A percentile compares a stretch with the other conserved stretches of the same genome.
These are phyloP conservation scores for Magnusiomyces tetraspermus DNA, from an alignment of 1,139 yeast genomes.

Conservation along the genomic window DNA sequence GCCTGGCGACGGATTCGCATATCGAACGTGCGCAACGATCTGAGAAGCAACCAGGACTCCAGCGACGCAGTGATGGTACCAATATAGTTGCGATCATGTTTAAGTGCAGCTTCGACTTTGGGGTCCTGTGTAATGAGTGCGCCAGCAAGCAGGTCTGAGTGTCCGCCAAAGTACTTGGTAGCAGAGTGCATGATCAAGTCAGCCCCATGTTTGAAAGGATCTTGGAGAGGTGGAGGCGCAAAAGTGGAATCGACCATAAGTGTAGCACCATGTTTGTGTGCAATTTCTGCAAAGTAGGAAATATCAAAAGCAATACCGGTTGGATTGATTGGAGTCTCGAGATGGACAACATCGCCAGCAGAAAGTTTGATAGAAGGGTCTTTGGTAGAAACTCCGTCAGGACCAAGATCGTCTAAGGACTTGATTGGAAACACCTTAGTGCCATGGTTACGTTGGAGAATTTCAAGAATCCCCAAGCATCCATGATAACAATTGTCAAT, in stretches of 20 bases:
- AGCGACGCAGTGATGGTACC: slow-evolving; percentile 76
- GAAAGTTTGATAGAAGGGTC: slow-evolving; percentile 42
- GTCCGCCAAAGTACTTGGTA: slow-evolving; percentile 88
- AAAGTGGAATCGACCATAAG: slow-evolving; percentile 76
- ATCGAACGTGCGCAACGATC: slow-evolving; percentile 74
- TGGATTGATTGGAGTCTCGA: slow-evolving; percentile 88
- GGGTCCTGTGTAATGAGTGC: slow-evolving; percentile 53
- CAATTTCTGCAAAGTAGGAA: slow-evolving; percentile 49
- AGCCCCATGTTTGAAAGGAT: slow-evolving; percentile 72
- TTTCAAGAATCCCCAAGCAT: slow-evolving; percentile 55
- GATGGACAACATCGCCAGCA: slow-evolving; percentile 67
- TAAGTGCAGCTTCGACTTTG: slow-evolving; percentile 39
- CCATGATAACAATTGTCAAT: slow-evolving; percentile 85
- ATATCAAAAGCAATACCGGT: slow-evolving; percentile 63
- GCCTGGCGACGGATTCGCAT: slow-evolving; percentile 61
- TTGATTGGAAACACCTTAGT: slow-evolving; percentile 44
- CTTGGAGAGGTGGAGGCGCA: slow-evolving; percentile 86
- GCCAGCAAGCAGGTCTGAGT: slow-evolving; percentile 85
- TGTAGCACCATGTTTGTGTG: slow-evolving; percentile 62
- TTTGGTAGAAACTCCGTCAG: neutral
- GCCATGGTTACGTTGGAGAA: slow-evolving; percentile 54
- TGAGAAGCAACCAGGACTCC: slow-evolving; percentile 61
- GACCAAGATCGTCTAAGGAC: slow-evolving; percentile 20
- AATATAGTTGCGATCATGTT: slow-evolving; percentile 52
- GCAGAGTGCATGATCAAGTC: slow-evolving; percentile 85